Conservation (phyloP, 495 filamentous ascomycete genomes). For the Penicillium bovifimosum region DNA sequence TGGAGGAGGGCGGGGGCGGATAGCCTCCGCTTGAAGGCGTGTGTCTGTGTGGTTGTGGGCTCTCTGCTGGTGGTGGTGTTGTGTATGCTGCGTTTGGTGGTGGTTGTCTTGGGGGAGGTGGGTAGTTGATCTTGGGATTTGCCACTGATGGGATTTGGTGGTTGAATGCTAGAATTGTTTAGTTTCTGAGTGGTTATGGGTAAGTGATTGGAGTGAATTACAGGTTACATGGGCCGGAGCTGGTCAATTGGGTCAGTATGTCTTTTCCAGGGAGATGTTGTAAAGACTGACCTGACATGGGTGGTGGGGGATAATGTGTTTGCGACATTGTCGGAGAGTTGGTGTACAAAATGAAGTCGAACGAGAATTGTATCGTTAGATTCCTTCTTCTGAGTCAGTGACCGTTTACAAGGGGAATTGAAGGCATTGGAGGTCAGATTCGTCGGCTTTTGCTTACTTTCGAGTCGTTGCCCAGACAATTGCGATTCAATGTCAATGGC, state of each 20-base stretch:
- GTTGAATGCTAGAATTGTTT: constrained; percentile 11
- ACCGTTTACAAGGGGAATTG: too few species aligned
- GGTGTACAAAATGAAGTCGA: neutral
- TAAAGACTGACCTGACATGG: constrained; percentile 18
- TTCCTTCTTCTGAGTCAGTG: neutral
- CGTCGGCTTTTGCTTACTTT: too few species aligned
- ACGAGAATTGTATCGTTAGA: neutral
- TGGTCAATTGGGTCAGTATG: neutral
- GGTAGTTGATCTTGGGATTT: constrained; percentile 33
- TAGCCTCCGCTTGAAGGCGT: constrained; percentile 23
- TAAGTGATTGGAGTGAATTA: neutral
- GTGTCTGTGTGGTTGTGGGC: neutral
- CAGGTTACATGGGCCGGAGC: constrained; percentile 24
- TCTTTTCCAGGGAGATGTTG: neutral
- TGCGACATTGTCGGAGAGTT: constrained; percentile 3
- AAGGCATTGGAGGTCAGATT: too few species aligned
- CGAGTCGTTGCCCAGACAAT: too few species aligned
- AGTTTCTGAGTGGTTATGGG: neutral
- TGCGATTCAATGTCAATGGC: too few species aligned
- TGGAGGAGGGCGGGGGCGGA: constrained; percentile 15
- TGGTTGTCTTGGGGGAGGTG: constrained; percentile 32
- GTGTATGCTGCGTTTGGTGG: constrained; percentile 6
- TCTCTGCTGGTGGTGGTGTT: neutral
- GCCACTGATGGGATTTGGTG: constrained; percentile 22
- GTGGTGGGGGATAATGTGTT: constrained; percentile 12